Conservation (phyloP, 176 grass and related monocot genomes). For the Juncus inflexus region DNA sequence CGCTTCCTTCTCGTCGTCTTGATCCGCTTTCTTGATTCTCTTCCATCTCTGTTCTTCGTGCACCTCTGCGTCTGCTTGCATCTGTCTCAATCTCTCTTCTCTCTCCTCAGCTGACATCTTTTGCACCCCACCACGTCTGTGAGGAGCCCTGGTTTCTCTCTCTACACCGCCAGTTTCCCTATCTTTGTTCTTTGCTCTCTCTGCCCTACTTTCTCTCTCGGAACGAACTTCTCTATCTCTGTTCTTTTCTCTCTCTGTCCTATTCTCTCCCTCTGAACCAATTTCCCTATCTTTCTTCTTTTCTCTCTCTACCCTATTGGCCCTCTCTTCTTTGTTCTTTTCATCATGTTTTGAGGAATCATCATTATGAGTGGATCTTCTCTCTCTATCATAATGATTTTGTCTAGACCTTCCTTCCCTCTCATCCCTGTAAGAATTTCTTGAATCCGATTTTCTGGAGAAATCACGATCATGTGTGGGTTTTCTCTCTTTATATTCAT, state of each 20-base stretch:
- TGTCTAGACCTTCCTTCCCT: constrained; percentile 21
- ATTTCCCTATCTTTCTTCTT: too few relatives aligned
- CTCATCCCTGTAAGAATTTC: constrained; percentile 11
- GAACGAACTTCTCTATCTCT: constrained; percentile 33
- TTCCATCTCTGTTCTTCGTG: constrained; percentile 94
- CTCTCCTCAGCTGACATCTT: constrained; percentile 93
- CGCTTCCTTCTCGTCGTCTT: constrained; percentile 49
- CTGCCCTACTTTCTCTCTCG: constrained; percentile 31
- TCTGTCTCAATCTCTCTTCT: constrained; percentile 61
- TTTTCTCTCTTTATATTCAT: background rate
- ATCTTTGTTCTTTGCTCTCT: background rate
- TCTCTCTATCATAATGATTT: constrained; percentile 24
- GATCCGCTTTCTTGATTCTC: constrained; percentile 78
- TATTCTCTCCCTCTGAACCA: too few relatives aligned
- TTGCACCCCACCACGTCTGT: constrained; percentile 45
- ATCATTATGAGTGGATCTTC: constrained; percentile 4
- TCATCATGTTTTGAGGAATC: too few relatives aligned
- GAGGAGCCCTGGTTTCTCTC: constrained; percentile 32
- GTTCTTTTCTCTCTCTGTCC: background rate
- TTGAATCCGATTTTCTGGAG: constrained; percentile 11
- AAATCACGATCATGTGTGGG: background rate
- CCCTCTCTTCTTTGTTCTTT: background rate
- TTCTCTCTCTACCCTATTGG: too few relatives aligned
- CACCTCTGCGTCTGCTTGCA: constrained; percentile 71
- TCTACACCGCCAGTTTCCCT: constrained; percentile 30